These are phyloP conservation scores for Dioscorea cayenensis DNA, from an alignment of 116 monocot species.

Conservation along the genomic window DNA sequence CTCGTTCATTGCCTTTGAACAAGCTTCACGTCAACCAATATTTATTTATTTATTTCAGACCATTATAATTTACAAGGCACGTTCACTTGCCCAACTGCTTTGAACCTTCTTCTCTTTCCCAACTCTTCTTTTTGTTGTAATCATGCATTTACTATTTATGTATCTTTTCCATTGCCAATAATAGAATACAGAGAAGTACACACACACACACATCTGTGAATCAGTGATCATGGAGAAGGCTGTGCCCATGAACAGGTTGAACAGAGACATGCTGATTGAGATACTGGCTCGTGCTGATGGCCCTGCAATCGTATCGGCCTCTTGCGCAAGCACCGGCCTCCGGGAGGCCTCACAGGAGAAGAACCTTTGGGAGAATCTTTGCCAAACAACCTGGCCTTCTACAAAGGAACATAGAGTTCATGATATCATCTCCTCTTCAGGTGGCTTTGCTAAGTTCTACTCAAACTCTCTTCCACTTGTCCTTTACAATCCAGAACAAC, in stretches of 20 bases:
- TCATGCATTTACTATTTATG: not conserved
- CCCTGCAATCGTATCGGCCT: not conserved
- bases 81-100: not conserved
- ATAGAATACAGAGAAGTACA: not conserved
- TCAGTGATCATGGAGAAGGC: not conserved
- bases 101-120: slow-evolving; percentile 3
- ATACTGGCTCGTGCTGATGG: slow-evolving; percentile 5
- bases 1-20: too few species aligned
- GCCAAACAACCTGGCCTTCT: slow-evolving; percentile 3
- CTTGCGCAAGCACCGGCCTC: not conserved
- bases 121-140: not conserved
- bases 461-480: not conserved
- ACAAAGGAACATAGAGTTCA: not conserved
- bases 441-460: slow-evolving; percentile 6
- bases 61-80: not conserved
- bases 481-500: not conserved
- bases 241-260: not conserved
- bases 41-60: too few species aligned
- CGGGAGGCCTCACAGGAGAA: not conserved
- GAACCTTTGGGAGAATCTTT: slow-evolving; percentile 1
- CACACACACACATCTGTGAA: not conserved
- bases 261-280: slow-evolving; percentile 3
- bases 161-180: not conserved
- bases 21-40: too few species aligned
- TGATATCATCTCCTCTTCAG: not conserved